Evolutionary conservation across 2,329 filamentous ascomycete species (phyloP), one percentile per base, ranked within the genome.

Genomic region (Aspergillus vadensis): DNA sequence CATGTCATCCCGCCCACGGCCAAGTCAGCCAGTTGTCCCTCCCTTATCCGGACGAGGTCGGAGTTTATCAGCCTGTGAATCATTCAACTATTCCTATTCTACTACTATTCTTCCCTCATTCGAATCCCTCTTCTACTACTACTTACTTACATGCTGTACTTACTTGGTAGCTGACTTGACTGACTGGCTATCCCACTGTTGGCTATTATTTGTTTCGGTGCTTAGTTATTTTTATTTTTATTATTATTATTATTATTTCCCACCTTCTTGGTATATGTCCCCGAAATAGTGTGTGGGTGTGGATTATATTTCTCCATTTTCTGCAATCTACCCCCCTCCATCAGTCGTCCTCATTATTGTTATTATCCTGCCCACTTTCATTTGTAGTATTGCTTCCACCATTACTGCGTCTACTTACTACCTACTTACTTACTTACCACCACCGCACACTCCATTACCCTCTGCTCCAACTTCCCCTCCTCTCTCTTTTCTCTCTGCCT

Each of bases 1-100:
- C 64, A 64, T 61, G 60, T 64, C 63, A 67, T 62, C 52, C 32
- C 53, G 52, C 57, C 59, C 60, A 50, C 47, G 55, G 50, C 48
- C 60, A 43, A 50, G 48, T 65, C 61, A 55, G 60, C 60, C 63
- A 64, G 57, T 64, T 63, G 55, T 60, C 49, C 51, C 41, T 51
- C 49, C 32, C 50, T 48, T 55, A 48, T 62, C 58, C 49, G 49
- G 53, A 54, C 41, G 14, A 60, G 38, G 43, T 63, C 62, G 63
- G 64, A 65, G 44, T 63, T 60, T 62, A 61, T 59, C 52, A 32
- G 55, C 44, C 57, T 55, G 39, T 32, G 39, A 27, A 55, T 47
- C 39, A 44, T 32, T 41, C 14, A 17, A 14, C 32, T 36, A 36
- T 14, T 44, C 41, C 41, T 44, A 23, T 17, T 19, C 32, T 14